Conservation (phyloP, 352 stramenopile genomes). For the Phytopythium vexans region DNA sequence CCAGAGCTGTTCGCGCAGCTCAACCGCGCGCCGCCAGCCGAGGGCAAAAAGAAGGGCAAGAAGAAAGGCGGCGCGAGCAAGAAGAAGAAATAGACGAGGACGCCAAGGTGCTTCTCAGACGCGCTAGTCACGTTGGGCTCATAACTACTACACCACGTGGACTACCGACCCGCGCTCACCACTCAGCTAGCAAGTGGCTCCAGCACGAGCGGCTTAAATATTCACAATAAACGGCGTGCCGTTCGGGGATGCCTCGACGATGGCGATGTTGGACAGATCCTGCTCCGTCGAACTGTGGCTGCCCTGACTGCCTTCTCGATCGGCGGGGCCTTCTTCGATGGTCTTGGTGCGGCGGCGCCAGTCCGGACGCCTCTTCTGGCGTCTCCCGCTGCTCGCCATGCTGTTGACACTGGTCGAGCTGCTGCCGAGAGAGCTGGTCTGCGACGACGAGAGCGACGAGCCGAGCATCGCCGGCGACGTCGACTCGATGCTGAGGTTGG, state of each 20-base stretch:
- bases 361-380: constrained; percentile 32
- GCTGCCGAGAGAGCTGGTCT: constrained; percentile 21
- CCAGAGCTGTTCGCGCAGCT: constrained; percentile 68
- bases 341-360: constrained; percentile 36
- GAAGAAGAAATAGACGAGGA: constrained; percentile 36
- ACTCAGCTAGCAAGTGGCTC: neutral
- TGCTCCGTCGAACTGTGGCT: constrained; percentile 1
- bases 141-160: neutral
- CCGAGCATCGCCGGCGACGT: constrained; percentile 25
- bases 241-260: constrained; percentile 49
- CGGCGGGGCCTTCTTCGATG: constrained; percentile 21
- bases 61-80: constrained; percentile 73
- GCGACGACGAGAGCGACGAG: constrained; percentile 19
- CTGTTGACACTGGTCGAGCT: constrained; percentile 16
- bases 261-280: constrained; percentile 10
- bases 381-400: constrained; percentile 12
- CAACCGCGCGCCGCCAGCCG: constrained; percentile 63
- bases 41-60: constrained; percentile 77
- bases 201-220: constrained; percentile 34
- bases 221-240: constrained; percentile 51
- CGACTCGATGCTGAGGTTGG: constrained; percentile 17
- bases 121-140: too few species aligned
- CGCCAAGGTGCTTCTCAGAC: neutral
- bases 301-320: neutral
- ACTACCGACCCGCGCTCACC: neutral